A percentile compares a stretch with the other conserved stretches of the same genome.
Conservation (phyloP, 768 basidiomycete genomes). For the Imleria badia region DNA sequence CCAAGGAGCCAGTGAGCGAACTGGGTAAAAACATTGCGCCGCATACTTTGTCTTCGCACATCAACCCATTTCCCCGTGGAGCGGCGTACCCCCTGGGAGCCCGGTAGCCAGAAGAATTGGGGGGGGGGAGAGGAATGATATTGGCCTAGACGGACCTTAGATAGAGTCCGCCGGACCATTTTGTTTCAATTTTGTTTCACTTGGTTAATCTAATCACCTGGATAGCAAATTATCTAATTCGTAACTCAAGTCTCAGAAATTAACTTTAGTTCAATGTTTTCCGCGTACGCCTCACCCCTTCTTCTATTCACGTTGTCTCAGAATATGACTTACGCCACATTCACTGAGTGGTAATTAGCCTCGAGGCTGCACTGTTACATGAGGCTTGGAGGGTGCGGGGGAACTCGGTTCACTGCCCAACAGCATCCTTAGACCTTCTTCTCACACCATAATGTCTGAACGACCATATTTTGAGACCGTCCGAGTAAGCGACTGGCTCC, state of each 20-base stretch:
- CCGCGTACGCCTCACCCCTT: neutral
- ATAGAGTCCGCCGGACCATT: neutral
- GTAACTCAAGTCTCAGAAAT: constrained; percentile 7
- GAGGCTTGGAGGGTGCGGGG: constrained; percentile 16
- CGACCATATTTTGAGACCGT: constrained; percentile 68
- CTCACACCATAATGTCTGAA: constrained; percentile 20
- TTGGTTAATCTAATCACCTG: constrained; percentile 16
- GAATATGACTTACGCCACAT: constrained; percentile 26
- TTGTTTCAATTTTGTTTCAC: constrained; percentile 9
- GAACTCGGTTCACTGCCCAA: constrained; percentile 8
- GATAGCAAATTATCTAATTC: constrained; percentile 29
- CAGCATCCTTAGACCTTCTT: constrained; percentile 1
- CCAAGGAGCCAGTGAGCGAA: neutral
- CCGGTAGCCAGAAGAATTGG: constrained; percentile 3
- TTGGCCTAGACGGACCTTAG: constrained; percentile 5
- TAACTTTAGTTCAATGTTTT: constrained; percentile 14
- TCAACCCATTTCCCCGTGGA: neutral
- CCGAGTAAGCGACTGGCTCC: constrained; percentile 43
- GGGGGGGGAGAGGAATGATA: neutral
- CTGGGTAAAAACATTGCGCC: neutral
- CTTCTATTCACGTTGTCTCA: constrained; percentile 22
- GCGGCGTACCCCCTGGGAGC: neutral
- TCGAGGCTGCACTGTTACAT: constrained; percentile 29
- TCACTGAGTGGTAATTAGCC: constrained; percentile 18
- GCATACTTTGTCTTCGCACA: neutral